These are phyloP conservation scores for Nitzschia inconspicua DNA, from an alignment of 108 stramenopile species.

Conservation along the genomic window DNA sequence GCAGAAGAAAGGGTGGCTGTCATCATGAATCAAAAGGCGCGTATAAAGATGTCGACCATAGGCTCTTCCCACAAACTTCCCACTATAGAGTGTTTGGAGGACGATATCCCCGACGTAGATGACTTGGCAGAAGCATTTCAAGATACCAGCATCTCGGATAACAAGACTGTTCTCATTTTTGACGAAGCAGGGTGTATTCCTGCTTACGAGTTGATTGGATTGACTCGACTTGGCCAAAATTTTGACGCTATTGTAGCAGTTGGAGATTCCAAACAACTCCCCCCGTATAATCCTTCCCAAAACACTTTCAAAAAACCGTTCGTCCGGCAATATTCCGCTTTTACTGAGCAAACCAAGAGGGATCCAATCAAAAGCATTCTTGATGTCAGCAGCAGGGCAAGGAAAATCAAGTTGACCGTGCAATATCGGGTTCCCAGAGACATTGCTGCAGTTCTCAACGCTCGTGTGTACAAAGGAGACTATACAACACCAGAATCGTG, in stretches of 20 bases:
- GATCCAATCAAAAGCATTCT: constrained; percentile 25
- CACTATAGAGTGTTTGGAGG: neutral
- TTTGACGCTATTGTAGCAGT: constrained; percentile 31
- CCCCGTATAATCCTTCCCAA: constrained; percentile 34
- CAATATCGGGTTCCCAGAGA: constrained; percentile 47
- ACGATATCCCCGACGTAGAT: neutral
- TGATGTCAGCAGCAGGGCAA: constrained; percentile 24
- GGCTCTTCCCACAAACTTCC: constrained; percentile 42
- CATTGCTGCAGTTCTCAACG: constrained; percentile 43
- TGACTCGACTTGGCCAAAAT: constrained; percentile 27
- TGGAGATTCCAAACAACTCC: constrained; percentile 45
- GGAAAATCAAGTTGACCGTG: constrained; percentile 32
- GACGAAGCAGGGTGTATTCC: constrained; percentile 55
- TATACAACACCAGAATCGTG: constrained; percentile 26
- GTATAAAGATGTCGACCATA: constrained; percentile 41
- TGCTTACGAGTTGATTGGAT: constrained; percentile 43
- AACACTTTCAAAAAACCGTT: constrained; percentile 4
- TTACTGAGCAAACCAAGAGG: too few relatives aligned
- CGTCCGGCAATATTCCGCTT: too few relatives aligned
- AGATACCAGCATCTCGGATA: neutral
- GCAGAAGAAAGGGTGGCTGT: neutral
- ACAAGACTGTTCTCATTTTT: constrained; percentile 43
- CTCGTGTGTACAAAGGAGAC: constrained; percentile 31
- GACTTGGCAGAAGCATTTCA: neutral
- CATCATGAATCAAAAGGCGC: constrained; percentile 5